Percentiles rank a stretch among this genome's conserved stretches.
Evolutionary conservation across 768 basidiomycete species (phyloP).

Genomic region (Leucogyrophana mollusca): DNA sequence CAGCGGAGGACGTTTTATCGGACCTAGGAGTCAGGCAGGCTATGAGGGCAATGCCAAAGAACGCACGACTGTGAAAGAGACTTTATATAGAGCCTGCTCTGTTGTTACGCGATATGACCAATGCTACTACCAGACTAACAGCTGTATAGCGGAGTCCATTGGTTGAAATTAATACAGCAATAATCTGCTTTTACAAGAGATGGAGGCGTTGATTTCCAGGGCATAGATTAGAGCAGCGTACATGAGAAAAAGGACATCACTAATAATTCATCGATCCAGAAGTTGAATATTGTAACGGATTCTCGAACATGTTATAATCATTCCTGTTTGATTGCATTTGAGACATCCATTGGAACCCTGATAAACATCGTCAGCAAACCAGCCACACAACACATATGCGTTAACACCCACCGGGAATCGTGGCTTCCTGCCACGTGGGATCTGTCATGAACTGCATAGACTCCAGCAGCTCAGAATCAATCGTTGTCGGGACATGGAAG

Average conservation of each 20-base stretch:
- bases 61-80: slow-evolving; percentile 49
- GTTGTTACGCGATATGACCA: too few species aligned
- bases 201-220: too few species aligned
- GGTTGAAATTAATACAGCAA: too few species aligned
- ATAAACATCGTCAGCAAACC: not conserved
- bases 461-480: slow-evolving; percentile 59
- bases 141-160: too few species aligned
- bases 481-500: slow-evolving; percentile 54
- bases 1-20: slow-evolving; percentile 72
- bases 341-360: slow-evolving; percentile 37
- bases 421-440: slow-evolving; percentile 55
- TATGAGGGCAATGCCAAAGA: slow-evolving; percentile 70
- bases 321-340: slow-evolving; percentile 23
- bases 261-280: not conserved
- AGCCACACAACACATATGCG: not conserved
- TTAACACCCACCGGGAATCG: slow-evolving; percentile 47
- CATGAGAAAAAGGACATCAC: not conserved
- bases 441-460: slow-evolving; percentile 60
- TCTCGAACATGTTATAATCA: slow-evolving; percentile 27
- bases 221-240: too few species aligned
- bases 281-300: not conserved
- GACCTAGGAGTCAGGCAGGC: slow-evolving; percentile 85
- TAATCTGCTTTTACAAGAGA: too few species aligned
- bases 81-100: too few species aligned
- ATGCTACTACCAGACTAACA: too few species aligned